Base-by-base conservation (phyloP, 75 land plant species). In the Selaginella moellendorffii region DNA sequence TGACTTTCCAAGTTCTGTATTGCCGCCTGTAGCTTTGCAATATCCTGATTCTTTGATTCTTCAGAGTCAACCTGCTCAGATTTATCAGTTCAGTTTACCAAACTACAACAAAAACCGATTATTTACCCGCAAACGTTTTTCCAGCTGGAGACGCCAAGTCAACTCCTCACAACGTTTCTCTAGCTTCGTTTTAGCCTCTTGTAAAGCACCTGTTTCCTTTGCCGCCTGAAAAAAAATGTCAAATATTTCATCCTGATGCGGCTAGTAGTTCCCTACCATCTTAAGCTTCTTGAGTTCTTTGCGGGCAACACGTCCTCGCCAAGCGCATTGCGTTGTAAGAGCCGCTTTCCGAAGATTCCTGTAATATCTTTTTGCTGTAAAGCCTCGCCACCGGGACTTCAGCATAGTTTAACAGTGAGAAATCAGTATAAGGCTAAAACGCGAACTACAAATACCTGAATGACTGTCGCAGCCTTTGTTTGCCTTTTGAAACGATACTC, bases 121-220 rank as follows among this genome's bases (percentile, higher is more conserved):
- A 24, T 64, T 56, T 78, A 95, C 99, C 80, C 96, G 77, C 81
- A 89, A 75, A 46, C 99, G 82, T 59, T 84, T 95, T 83, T 95
- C 99, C 64, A 95, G 73, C 66, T 95, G 87, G 26, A 95, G 66
- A 56, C 99, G 74, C 99, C 90, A 86, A 54, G 90, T 95, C 29
- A 95, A 80, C 67, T 95, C 99, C 72, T 95, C 99, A 69, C 93
- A 95, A 69, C 88, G 82, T 75, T 95, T 95, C 73, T 95, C 99
- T 70, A 95, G 64, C 69, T 86, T 95, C 65, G 83, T 83, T 65
- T 95, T 95, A 12, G 99, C 99, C 64, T 75, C 99, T 75, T 86
- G 99, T 2, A 95, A 79, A 46, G 99, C 99, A 53, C 99, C 99
- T 27, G 99, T 95, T 81, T 95, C 96, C 51, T 68, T 89, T 61